These are phyloP conservation scores for Protomyces macrosporus DNA, from an alignment of 1,139 yeast genomes.

Conservation along the genomic window DNA sequence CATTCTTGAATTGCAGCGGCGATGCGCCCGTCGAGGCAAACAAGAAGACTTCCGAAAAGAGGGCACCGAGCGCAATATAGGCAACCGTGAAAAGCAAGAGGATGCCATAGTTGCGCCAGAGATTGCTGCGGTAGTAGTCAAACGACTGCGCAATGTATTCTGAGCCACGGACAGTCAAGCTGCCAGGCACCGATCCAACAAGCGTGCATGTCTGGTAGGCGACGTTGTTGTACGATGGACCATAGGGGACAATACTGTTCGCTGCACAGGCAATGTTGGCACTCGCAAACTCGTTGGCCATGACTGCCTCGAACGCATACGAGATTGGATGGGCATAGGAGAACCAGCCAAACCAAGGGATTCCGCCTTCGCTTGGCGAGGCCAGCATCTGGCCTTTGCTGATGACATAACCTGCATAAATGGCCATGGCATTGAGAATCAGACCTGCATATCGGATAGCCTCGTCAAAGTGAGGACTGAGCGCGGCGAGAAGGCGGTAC, in stretches of 20 bases:
- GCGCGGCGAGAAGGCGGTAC: slow-evolving; percentile 66
- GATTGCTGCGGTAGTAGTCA: slow-evolving; percentile 52
- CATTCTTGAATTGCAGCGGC: slow-evolving; percentile 24
- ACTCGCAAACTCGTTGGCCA: slow-evolving; percentile 54
- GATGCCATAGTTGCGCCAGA: slow-evolving; percentile 83
- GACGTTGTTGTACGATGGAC: slow-evolving; percentile 45
- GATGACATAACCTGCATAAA: slow-evolving; percentile 67
- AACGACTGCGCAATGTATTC: slow-evolving; percentile 49
- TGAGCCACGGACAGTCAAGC: slow-evolving; percentile 52
- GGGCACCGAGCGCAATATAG: slow-evolving; percentile 49
- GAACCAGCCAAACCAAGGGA: slow-evolving; percentile 74
- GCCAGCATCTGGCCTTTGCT: slow-evolving; percentile 45
- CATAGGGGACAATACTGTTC: slow-evolving; percentile 48
- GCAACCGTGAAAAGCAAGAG: slow-evolving; percentile 49
- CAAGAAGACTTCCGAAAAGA: slow-evolving; percentile 47
- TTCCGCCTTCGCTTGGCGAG: neutral
- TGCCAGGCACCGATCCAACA: slow-evolving; percentile 61
- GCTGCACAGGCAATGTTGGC: slow-evolving; percentile 43
- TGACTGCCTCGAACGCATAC: slow-evolving; percentile 54
- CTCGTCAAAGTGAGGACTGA: slow-evolving; percentile 53
- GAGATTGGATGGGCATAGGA: slow-evolving; percentile 67
- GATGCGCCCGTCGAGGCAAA: slow-evolving; percentile 21
- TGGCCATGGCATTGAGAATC: slow-evolving; percentile 53
- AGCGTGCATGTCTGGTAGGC: slow-evolving; percentile 53
- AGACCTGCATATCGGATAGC: slow-evolving; percentile 72